Percentiles rank a stretch among this genome's conserved stretches.
These are phyloP conservation scores for Coleophoma crateriformis DNA, from an alignment of 2,329 filamentous ascomycete genomes.

Conservation along the genomic window DNA sequence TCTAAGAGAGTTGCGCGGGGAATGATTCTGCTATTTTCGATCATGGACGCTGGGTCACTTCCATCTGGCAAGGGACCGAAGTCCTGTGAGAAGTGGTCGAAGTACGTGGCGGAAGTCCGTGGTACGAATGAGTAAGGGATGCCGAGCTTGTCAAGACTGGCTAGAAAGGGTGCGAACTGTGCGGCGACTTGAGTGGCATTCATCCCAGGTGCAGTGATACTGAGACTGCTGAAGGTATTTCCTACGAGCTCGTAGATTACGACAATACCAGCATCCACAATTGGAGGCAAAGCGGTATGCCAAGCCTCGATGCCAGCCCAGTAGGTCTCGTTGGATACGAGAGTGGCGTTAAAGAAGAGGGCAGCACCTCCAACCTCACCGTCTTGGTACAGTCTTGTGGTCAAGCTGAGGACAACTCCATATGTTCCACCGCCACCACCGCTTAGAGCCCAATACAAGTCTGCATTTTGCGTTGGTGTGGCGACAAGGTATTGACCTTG, in stretches of 20 bases:
- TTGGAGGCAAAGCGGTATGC: conserved; percentile 24
- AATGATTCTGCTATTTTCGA: neutral
- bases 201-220: neutral
- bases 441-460: conserved; percentile 58
- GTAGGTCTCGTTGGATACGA: conserved; percentile 23
- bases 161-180: neutral
- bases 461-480: conserved; percentile 43
- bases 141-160: neutral
- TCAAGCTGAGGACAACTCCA: conserved; percentile 51
- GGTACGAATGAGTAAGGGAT: neutral
- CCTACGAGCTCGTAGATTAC: neutral
- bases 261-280: neutral
- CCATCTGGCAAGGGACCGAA: conserved; percentile 1
- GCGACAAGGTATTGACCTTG: conserved; percentile 40
- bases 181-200: neutral
- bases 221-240: neutral
- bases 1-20: neutral
- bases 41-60: neutral
- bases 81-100: neutral
- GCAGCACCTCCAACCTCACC: conserved; percentile 27
- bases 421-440: conserved; percentile 50
- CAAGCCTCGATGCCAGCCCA: conserved; percentile 45
- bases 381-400: conserved; percentile 42
- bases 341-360: conserved; percentile 38
- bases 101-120: neutral